These are phyloP conservation scores for Aspergillus sp. DNA, from an alignment of 2,329 filamentous ascomycete species.

Conservation along the genomic window DNA sequence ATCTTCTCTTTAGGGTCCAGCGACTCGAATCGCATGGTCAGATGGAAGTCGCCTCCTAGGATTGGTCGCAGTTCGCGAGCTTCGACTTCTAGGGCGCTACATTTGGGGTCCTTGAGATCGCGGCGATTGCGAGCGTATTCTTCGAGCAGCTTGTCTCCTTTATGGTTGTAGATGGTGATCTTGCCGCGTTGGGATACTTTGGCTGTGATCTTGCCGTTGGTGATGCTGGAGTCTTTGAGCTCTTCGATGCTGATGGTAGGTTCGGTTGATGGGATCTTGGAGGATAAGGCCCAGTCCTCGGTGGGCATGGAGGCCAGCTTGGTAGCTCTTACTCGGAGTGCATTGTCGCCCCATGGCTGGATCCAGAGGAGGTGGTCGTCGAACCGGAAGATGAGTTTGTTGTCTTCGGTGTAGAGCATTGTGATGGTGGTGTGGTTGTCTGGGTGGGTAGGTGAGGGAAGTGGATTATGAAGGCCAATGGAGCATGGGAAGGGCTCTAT, in stretches of 20 bases:
- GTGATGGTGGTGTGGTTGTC: neutral
- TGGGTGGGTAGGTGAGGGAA: neutral
- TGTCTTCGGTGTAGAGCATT: slow-evolving; percentile 38
- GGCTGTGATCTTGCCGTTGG: slow-evolving; percentile 54
- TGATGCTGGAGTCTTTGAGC: slow-evolving; percentile 42
- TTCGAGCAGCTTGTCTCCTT: slow-evolving; percentile 51
- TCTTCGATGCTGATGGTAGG: slow-evolving; percentile 20
- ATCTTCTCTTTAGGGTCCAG: slow-evolving; percentile 58
- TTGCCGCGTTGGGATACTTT: slow-evolving; percentile 52
- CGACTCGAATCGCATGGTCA: slow-evolving; percentile 62
- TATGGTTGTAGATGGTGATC: slow-evolving; percentile 49
- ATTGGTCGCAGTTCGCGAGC: slow-evolving; percentile 61
- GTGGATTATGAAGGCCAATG: neutral
- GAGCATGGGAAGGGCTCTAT: neutral
- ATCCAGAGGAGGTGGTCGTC: slow-evolving; percentile 43
- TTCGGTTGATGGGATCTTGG: slow-evolving; percentile 18
- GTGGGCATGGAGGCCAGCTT: slow-evolving; percentile 38
- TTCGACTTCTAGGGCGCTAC: slow-evolving; percentile 58
- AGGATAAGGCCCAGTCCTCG: slow-evolving; percentile 40
- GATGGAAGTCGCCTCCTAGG: slow-evolving; percentile 56
- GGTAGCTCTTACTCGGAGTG: slow-evolving; percentile 41
- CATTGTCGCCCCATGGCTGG: slow-evolving; percentile 43
- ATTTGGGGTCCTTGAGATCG: slow-evolving; percentile 59
- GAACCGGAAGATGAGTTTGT: slow-evolving; percentile 39
- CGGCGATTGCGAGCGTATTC: slow-evolving; percentile 55